Evolutionary conservation across 148 eudicot genomes (phyloP), one percentile per base, ranked within the genome.

Genomic region (Gaultheria prostrata): DNA sequence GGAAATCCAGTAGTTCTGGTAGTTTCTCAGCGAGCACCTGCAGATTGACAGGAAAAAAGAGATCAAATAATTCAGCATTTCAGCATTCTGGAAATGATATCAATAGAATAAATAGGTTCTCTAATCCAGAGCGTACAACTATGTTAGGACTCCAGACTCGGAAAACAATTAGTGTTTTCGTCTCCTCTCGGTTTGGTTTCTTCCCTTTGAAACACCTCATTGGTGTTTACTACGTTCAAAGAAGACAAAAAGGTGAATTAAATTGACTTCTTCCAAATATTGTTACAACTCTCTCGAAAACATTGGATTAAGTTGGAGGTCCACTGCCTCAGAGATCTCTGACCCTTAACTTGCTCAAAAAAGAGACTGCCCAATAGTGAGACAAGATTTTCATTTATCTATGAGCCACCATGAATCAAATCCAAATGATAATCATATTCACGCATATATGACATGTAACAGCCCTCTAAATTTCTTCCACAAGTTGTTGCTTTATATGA

Each of bases 1-100:
- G 86, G 81, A 95, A 95, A 89, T 93, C 95, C 51, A 95, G 86
- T 78, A 95, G 91, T 82, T 97, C 98, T 4, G 99, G 99, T 50
- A 93, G 83, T 84, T 97, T 92, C 50, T 94, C 98, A 76, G 95
- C 87, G 83, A 97, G 86, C 72, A 95, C 92, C 98, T 95, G 54
- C 18, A 79, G 35, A 50, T 59, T 45, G 80, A 30, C 43, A 57
- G 33, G 43, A 83, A 35, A 73, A 43, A 28, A 12, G 6, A 77
- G 56, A 50, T 9, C 46, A 53, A 0, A 32, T 28, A 74, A 7
- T 2, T 9, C 70, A 63, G 3, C 56, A 14, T 32, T 71, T 71
- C 45, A 71, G 28, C 74, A 71, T 71, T 4, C 35, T 35, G 18
- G 21, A 15, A 71, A 15, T 14, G 48, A 10, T 17, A 33, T 12